phyloP scores from a whole-genome alignment of 2,329 filamentous ascomycete species.

The Claviceps monticola region DNA sequence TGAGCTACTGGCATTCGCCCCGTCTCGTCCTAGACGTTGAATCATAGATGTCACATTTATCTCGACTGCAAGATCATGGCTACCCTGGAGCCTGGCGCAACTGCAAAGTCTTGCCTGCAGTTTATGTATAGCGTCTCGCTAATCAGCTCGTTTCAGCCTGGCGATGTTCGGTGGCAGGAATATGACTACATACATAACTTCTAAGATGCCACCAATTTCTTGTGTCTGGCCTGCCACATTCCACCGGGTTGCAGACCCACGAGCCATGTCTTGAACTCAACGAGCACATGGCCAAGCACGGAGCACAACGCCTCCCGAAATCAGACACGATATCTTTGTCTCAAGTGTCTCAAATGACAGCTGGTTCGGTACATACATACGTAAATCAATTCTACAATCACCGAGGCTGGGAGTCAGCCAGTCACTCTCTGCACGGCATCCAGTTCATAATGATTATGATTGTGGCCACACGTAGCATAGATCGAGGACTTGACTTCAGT shows the following conservation, averaged over 20 bases:
- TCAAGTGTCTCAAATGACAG: conserved; percentile 8
- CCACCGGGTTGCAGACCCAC: conserved; percentile 9
- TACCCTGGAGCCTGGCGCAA: too few species aligned
- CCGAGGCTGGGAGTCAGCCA: not conserved
- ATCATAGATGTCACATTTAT: too few species aligned
- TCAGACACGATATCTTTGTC: conserved; percentile 9
- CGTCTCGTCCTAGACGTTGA: too few species aligned
- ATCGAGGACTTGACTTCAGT: too few species aligned
- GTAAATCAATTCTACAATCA: not conserved
- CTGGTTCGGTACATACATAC: not conserved
- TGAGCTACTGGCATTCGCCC: not conserved
- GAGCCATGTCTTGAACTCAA: conserved; percentile 16
- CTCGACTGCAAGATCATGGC: too few species aligned
- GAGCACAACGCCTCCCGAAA: conserved; percentile 6
- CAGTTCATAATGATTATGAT: not conserved
- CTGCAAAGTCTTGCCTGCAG: too few species aligned
- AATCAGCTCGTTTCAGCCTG: not conserved
- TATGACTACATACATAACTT: not conserved
- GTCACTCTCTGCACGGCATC: not conserved
- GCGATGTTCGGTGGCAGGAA: not conserved
- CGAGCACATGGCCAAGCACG: conserved; percentile 24
- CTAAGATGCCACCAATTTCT: not conserved
- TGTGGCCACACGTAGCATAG: too few species aligned
- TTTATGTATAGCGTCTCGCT: not conserved
- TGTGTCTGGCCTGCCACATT: not conserved